Base-by-base conservation (phyloP, 2,329 filamentous ascomycete species). In the Botryotinia convoluta region DNA sequence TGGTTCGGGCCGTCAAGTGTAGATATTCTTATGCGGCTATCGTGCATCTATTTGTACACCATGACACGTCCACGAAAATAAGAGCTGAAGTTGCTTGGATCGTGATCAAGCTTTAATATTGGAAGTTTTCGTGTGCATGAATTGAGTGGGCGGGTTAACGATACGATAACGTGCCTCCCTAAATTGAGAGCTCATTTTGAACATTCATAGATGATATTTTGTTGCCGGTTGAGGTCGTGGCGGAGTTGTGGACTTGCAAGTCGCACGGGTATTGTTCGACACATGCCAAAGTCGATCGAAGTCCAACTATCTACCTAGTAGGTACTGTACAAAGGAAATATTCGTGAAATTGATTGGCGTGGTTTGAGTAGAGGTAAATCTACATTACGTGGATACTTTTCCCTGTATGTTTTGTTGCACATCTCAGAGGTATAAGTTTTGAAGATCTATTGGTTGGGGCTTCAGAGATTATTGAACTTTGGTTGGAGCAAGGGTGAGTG, bases 1-100 rank as follows among this genome's bases (percentile, higher is more conserved):
- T 57, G 22, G 37, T 44, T 65, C 37, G n/a, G 60, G 42, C 59
- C 32, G 44, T 48, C 69, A 42, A 64, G 57, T 63, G 60, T 51
- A n/a, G 5, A 29, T 39, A 29, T 51, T 51, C 45, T 63, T 51
- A 62, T 44, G 42, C 39, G 32, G 32, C 8, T 29, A 71, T 37
- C 29, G 69, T 42, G 60, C 39, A 54, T 54, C 5, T 68, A 32
- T 32, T 68, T n/a, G n/a, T 42, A n/a, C 45, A 16, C 35, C 35
- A 3, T 68, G 5, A 57, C 35, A n/a, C 65, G 3, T 57, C 4
- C 48, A 68, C 65, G 45, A 68, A 42, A 68, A 68, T n/a, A 39
- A 32, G 10, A 26, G 26, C 35, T 57, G 65, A 42, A 51, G 51
- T 57, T 68, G 35, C 22, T 57, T 68, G 65, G 65, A 57, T 68